Percentiles rank a stretch among this genome's conserved stretches.
Conservation (phyloP, 305 asterid species). For the Andrographis paniculata region DNA sequence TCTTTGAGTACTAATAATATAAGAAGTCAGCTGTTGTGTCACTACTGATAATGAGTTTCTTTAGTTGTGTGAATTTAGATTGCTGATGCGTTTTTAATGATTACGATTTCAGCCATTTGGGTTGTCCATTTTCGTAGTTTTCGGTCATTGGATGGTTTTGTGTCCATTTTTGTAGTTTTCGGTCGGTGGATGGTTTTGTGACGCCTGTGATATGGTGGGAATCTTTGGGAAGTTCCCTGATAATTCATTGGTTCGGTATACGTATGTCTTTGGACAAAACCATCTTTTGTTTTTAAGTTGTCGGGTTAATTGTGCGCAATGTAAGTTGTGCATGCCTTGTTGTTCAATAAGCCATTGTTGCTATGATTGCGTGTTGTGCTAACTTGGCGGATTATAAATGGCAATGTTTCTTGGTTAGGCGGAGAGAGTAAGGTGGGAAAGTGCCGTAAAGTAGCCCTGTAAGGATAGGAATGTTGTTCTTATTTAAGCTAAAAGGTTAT, state of each 20-base stretch:
- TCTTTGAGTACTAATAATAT: too few relatives aligned
- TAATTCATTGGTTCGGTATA: too few relatives aligned
- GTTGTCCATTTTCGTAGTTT: conserved; percentile 6
- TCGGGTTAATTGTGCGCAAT: conserved; percentile 12
- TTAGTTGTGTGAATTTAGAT: too few relatives aligned
- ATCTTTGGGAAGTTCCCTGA: too few relatives aligned
- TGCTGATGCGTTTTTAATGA: too few relatives aligned
- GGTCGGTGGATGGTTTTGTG: too few relatives aligned
- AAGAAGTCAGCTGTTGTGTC: too few relatives aligned
- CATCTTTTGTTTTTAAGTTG: conserved; percentile 1
- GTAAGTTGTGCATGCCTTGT: conserved; percentile 9
- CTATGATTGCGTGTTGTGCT: conserved; percentile 2
- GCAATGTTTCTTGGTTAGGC: conserved; percentile 1
- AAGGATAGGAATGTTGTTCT: conserved; percentile 9
- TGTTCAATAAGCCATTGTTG: conserved; percentile 10
- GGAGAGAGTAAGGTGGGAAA: conserved; percentile 7
- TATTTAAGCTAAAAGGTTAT: conserved; percentile 3
- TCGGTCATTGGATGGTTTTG: conserved; percentile 6
- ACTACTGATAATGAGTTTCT: too few relatives aligned
- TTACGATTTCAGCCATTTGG: too few relatives aligned
- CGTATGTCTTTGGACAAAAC: too few relatives aligned
- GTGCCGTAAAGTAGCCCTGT: neutral
- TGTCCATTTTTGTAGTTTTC: too few relatives aligned
- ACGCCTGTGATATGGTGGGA: too few relatives aligned
- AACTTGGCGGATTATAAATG: conserved; percentile 14